Conservation (phyloP, 1,139 yeast genomes). For the Candida dubliniensis region DNA sequence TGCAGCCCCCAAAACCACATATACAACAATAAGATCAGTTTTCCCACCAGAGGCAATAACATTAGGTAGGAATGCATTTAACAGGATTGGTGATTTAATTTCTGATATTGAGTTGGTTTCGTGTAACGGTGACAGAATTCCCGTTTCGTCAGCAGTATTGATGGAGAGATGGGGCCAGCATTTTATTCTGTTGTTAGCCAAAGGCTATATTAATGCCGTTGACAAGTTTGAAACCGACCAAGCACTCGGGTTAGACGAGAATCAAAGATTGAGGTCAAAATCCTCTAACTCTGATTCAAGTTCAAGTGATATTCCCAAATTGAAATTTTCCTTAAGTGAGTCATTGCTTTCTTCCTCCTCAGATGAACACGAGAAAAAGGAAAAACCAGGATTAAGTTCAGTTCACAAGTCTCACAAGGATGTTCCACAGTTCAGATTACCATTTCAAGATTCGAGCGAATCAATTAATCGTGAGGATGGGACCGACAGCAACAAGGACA, state of each 20-base stretch:
- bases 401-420: constrained; percentile 28
- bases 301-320: constrained; percentile 9
- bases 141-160: constrained; percentile 58
- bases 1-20: constrained; percentile 67
- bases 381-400: constrained; percentile 7
- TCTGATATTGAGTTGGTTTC: constrained; percentile 73
- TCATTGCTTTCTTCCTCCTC: constrained; percentile 15
- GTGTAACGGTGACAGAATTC: constrained; percentile 63
- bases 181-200: constrained; percentile 59
- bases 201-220: constrained; percentile 62
- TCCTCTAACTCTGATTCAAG: constrained; percentile 9
- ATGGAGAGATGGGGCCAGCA: constrained; percentile 76
- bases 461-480: constrained; percentile 2
- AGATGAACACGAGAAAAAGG: constrained; percentile 12
- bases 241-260: constrained; percentile 11
- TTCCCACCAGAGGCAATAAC: constrained; percentile 78
- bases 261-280: constrained; percentile 14
- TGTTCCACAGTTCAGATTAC: constrained; percentile 57
- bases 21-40: constrained; percentile 64
- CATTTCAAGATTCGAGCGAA: constrained; percentile 43
- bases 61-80: constrained; percentile 71
- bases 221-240: constrained; percentile 45
- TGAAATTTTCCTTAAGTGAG: constrained; percentile 16
- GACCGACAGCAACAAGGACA: constrained; percentile 8
- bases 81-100: constrained; percentile 59